Evolutionary conservation across 108 stramenopile genomes (phyloP).

Genomic region (Cyclotella kingstonii): DNA sequence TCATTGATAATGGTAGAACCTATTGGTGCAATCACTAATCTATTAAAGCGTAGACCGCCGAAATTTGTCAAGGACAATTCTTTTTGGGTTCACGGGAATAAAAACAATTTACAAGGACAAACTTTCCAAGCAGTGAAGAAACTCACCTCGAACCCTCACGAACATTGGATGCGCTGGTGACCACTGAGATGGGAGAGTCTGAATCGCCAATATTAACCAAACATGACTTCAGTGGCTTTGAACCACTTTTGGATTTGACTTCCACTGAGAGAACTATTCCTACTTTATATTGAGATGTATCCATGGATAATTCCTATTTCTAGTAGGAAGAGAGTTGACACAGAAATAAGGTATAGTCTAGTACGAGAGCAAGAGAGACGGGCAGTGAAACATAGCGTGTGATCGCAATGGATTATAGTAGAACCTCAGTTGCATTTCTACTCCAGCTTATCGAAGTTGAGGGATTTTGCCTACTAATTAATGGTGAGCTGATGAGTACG

Average conservation of each 20-base stretch:
- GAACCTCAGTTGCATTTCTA: too few relatives aligned
- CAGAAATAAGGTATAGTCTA: not conserved
- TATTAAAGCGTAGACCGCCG: not conserved
- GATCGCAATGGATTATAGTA: too few relatives aligned
- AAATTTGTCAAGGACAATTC: not conserved
- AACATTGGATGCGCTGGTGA: conserved; percentile 78
- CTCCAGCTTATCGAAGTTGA: too few relatives aligned
- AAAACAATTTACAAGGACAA: too few relatives aligned
- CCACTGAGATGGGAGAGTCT: conserved; percentile 55
- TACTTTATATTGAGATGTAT: conserved; percentile 78
- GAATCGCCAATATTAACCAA: conserved; percentile 48
- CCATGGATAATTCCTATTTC: conserved; percentile 19
- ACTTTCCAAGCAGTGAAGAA: not conserved
- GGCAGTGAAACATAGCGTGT: not conserved
- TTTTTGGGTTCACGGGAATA: not conserved
- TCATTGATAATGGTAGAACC: conserved; percentile 63
- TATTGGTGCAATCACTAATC: conserved; percentile 67
- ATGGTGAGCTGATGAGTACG: too few relatives aligned
- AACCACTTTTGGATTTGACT: conserved; percentile 14
- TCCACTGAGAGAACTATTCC: conserved; percentile 61
- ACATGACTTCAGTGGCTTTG: conserved; percentile 37
- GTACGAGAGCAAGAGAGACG: not conserved
- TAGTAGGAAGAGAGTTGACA: too few relatives aligned
- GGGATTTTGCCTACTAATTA: too few relatives aligned
- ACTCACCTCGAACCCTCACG: conserved; percentile 62